A percentile compares a stretch with the other conserved stretches of the same genome.
These are phyloP conservation scores for Marsdenia floribunda DNA, from an alignment of 257 asterid species.

Conservation along the genomic window DNA sequence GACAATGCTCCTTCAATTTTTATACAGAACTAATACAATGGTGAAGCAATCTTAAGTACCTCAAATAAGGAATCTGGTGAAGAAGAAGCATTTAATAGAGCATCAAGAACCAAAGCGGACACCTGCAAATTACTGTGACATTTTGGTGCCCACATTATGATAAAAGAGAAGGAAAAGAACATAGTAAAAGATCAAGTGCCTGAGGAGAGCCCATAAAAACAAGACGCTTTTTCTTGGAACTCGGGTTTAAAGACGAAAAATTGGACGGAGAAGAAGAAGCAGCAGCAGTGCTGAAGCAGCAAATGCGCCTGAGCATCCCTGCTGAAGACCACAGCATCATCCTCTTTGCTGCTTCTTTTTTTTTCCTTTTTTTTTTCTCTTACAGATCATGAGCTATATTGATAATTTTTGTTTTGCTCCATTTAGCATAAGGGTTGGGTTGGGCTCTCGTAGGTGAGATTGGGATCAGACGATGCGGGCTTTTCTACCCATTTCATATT, in stretches of 20 bases:
- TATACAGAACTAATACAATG: not conserved
- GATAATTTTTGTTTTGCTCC: too few species aligned
- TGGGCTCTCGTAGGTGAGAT: too few species aligned
- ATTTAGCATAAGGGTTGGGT: too few species aligned
- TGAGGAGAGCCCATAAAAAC: conserved; percentile 83
- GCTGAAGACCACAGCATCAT: conserved; percentile 57
- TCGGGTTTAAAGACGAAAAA: conserved; percentile 15
- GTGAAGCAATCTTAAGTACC: conserved; percentile 24
- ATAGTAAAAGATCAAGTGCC: conserved; percentile 21
- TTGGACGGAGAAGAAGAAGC: conserved; percentile 33
- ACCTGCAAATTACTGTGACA: conserved; percentile 39
- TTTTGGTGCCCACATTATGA: not conserved
- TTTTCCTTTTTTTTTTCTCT: not conserved
- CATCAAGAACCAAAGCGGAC: conserved; percentile 74
- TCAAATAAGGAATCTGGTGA: conserved; percentile 59
- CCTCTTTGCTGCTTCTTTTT: not conserved
- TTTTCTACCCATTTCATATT: too few species aligned
- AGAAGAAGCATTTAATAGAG: conserved; percentile 65
- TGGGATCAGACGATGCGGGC: too few species aligned
- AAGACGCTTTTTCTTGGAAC: conserved; percentile 56
- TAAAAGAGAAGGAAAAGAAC: conserved; percentile 8
- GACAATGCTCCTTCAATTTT: not conserved
- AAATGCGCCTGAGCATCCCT: conserved; percentile 65
- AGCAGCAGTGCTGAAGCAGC: conserved; percentile 46
- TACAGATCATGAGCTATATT: too few species aligned